A percentile compares a stretch with the other conserved stretches of the same genome.
phyloP scores from a whole-genome alignment of 129 eudicot genomes.

The Smallanthus sonchifolius region DNA sequence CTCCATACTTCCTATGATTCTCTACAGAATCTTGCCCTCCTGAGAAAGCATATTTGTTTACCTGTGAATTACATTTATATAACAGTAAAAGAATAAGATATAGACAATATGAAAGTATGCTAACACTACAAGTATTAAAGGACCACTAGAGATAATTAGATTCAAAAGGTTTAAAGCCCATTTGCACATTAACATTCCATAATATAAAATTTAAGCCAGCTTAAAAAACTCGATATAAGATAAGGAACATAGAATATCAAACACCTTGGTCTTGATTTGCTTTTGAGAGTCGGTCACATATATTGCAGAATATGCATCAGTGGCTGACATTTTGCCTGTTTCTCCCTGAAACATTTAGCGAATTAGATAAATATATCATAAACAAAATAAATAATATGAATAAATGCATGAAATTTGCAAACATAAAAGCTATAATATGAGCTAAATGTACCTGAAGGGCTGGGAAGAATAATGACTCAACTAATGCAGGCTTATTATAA shows the following conservation, averaged over 20 bases:
- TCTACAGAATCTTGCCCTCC: slow-evolving; percentile 93
- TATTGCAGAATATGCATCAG: slow-evolving; percentile 91
- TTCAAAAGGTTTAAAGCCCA: not conserved
- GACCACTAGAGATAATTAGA: not conserved
- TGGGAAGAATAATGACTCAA: slow-evolving; percentile 86
- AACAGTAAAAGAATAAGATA: not conserved
- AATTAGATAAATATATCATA: not conserved
- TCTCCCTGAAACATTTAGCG: slow-evolving; percentile 59
- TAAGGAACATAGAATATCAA: not conserved
- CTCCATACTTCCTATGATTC: slow-evolving; percentile 77
- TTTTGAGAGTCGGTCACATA: slow-evolving; percentile 83
- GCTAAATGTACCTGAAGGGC: slow-evolving; percentile 76
- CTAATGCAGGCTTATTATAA: slow-evolving; percentile 85
- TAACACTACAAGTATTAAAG: not conserved
- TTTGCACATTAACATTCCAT: not conserved
- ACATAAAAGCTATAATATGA: slow-evolving; percentile 4
- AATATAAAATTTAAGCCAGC: not conserved
- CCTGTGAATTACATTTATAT: slow-evolving; percentile 34
- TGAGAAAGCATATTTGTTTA: slow-evolving; percentile 85
- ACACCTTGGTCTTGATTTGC: slow-evolving; percentile 76
- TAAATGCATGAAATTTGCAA: slow-evolving; percentile 11
- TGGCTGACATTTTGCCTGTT: slow-evolving; percentile 86
- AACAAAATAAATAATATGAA: not conserved
- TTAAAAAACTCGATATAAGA: not conserved
- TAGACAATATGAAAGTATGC: not conserved